Percentiles rank a stretch among this genome's conserved stretches.
Evolutionary conservation across 768 basidiomycete genomes (phyloP).

Genomic region (Trametes sanguinea): DNA sequence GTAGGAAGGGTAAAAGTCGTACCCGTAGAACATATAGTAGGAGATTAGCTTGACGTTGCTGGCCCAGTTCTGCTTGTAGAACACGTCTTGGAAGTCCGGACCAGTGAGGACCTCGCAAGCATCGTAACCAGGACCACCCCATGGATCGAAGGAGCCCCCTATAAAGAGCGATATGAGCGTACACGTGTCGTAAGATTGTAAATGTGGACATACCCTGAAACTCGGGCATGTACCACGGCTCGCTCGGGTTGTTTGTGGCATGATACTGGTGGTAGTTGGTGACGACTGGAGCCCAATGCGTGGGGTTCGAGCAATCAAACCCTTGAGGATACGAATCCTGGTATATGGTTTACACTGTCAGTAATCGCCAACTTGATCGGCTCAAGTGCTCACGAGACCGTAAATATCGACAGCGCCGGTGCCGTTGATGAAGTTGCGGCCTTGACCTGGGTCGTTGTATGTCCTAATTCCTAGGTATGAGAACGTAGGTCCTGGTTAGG

Average conservation of each 20-base stretch:
- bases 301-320: constrained; percentile 80
- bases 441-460: constrained; percentile 33
- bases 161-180: background rate
- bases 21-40: constrained; percentile 88
- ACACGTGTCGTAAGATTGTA: too few relatives aligned
- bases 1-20: background rate
- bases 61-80: constrained; percentile 77
- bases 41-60: constrained; percentile 80
- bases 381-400: constrained; percentile 32
- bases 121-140: constrained; percentile 77
- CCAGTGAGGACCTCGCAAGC: constrained; percentile 69
- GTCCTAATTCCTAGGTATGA: too few relatives aligned
- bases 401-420: constrained; percentile 36
- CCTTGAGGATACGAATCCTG: constrained; percentile 77
- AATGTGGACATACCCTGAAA: constrained; percentile 9
- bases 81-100: constrained; percentile 75
- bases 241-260: constrained; percentile 42
- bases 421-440: constrained; percentile 33
- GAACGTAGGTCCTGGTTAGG: too few relatives aligned
- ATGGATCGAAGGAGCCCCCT: constrained; percentile 75
- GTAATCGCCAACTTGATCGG: too few relatives aligned
- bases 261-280: constrained; percentile 71
- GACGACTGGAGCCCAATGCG: constrained; percentile 61
- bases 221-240: constrained; percentile 75
- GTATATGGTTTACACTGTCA: too few relatives aligned